Conservation (phyloP, 768 basidiomycete species). For the Suillus subluteus region DNA sequence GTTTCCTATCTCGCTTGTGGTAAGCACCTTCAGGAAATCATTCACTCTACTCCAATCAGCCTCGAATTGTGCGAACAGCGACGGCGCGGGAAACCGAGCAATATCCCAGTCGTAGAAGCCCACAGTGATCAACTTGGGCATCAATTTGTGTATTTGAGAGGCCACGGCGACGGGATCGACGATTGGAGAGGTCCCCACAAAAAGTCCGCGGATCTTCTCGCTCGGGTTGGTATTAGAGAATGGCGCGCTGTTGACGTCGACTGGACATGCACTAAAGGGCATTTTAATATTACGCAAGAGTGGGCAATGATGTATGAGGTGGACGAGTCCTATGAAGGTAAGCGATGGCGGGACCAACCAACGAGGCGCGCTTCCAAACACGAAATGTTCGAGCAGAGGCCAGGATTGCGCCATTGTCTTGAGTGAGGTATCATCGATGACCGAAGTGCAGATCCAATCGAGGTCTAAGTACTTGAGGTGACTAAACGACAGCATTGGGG, state of each 20-base stretch:
- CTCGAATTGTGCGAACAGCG: not conserved
- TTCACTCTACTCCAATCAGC: not conserved
- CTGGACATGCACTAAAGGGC: not conserved
- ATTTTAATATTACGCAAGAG: not conserved
- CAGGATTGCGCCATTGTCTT: not conserved
- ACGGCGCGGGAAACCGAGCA: not conserved
- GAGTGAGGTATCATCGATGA: not conserved
- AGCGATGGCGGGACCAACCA: not conserved
- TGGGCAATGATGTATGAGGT: not conserved
- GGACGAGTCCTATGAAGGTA: not conserved
- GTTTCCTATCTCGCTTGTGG: no score
- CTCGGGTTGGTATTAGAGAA: not conserved
- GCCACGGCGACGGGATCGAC: not conserved
- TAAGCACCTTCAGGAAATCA: not conserved
- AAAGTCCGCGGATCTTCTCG: not conserved
- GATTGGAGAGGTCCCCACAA: not conserved
- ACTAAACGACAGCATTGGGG: not conserved
- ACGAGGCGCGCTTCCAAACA: not conserved
- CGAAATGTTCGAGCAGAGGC: not conserved
- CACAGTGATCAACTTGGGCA: not conserved
- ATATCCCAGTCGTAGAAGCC: not conserved
- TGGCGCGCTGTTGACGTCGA: not conserved
- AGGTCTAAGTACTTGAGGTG: not conserved
- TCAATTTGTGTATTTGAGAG: not conserved
- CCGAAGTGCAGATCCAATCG: not conserved